phyloP scores from a whole-genome alignment of 2,329 filamentous ascomycete species.

The Elsinoe necatrix region DNA sequence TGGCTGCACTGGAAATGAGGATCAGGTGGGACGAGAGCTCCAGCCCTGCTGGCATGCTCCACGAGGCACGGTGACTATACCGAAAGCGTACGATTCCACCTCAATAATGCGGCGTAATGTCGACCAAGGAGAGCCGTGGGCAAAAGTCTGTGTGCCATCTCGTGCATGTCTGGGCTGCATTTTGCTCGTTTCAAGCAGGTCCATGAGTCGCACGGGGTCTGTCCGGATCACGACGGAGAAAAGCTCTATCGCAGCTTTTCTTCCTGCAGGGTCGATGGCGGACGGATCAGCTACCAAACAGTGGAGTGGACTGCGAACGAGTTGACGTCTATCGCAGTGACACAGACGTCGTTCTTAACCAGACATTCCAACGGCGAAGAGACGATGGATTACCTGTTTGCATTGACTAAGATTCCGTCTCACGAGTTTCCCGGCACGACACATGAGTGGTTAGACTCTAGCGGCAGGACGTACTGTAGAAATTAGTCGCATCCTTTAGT shows the following conservation, averaged over 20 bases:
- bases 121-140: not conserved
- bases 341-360: not conserved
- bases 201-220: constrained; percentile 9
- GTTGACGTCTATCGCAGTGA: not conserved
- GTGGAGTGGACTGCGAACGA: not conserved
- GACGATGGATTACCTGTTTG: not conserved
- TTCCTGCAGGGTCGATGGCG: not conserved
- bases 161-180: not conserved
- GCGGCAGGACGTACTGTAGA: not conserved
- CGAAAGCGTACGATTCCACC: not conserved
- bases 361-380: not conserved
- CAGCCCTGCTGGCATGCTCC: not conserved
- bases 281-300: constrained; percentile 4
- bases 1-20: not conserved
- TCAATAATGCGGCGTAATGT: constrained; percentile 5
- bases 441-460: not conserved
- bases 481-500: constrained; percentile 4
- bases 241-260: not conserved
- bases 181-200: constrained; percentile 9
- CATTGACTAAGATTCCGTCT: not conserved
- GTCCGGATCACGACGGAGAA: not conserved
- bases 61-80: not conserved
- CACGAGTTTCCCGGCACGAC: not conserved
- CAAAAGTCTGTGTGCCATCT: not conserved
- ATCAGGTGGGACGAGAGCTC: not conserved